These are phyloP conservation scores for Lagerstroemia speciosa DNA, from an alignment of 345 rosid genomes.

Conservation along the genomic window DNA sequence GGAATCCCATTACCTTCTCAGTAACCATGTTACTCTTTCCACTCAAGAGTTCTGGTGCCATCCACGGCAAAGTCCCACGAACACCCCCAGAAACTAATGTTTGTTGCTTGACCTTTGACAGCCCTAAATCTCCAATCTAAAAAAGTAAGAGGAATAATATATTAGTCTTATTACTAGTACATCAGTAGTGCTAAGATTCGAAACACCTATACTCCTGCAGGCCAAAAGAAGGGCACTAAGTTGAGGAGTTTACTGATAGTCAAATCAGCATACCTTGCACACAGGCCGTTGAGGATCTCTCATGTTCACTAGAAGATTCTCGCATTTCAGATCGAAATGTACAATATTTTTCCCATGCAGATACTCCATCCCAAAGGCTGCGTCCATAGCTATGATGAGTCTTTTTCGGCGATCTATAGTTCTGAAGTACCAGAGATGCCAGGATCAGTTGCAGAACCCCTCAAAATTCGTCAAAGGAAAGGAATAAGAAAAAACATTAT, in stretches of 20 bases:
- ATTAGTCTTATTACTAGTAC: neutral
- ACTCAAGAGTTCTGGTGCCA: slow-evolving; percentile 99
- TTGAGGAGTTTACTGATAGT: neutral
- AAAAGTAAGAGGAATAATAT: slow-evolving; percentile 7
- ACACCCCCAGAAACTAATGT: slow-evolving; percentile 97
- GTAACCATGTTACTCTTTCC: slow-evolving; percentile 97
- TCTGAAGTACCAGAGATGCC: slow-evolving; percentile 30
- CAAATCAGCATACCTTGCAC: slow-evolving; percentile 60
- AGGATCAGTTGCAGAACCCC: neutral
- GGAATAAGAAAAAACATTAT: neutral
- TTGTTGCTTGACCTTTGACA: slow-evolving; percentile 91
- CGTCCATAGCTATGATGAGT: slow-evolving; percentile 95
- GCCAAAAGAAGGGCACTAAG: neutral
- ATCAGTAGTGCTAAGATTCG: neutral
- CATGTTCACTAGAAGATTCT: slow-evolving; percentile 94
- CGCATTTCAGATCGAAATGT: slow-evolving; percentile 97
- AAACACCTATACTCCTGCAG: neutral
- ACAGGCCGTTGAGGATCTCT: slow-evolving; percentile 97
- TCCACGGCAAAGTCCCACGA: slow-evolving; percentile 99
- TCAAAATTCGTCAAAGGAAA: neutral
- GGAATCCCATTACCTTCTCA: slow-evolving; percentile 57
- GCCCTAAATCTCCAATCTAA: slow-evolving; percentile 95
- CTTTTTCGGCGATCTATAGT: slow-evolving; percentile 99
- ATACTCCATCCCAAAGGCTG: slow-evolving; percentile 99
- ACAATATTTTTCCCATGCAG: slow-evolving; percentile 95